phyloP scores from a whole-genome alignment of 1,284 basidiomycete species.

The Thecaphora frezii region DNA sequence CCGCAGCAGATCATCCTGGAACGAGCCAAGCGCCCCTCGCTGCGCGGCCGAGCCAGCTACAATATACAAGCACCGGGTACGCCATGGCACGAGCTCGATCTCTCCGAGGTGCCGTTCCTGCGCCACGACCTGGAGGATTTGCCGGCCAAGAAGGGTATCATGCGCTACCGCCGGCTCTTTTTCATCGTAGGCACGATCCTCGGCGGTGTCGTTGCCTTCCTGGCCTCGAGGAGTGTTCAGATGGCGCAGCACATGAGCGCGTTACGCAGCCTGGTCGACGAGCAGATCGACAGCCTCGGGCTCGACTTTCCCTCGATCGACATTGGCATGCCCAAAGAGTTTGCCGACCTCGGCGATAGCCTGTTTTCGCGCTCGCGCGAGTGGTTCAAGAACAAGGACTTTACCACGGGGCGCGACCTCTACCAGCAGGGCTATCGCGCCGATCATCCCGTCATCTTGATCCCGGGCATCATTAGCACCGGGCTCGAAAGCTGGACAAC shows the following conservation, averaged over 20 bases:
- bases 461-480: slow-evolving; percentile 55
- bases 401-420: slow-evolving; percentile 45
- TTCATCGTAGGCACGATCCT: slow-evolving; percentile 41
- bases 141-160: slow-evolving; percentile 27
- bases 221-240: slow-evolving; percentile 28
- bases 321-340: slow-evolving; percentile 48
- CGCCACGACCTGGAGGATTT: slow-evolving; percentile 18
- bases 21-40: slow-evolving; percentile 21
- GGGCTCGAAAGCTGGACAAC: slow-evolving; percentile 58
- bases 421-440: slow-evolving; percentile 35
- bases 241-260: slow-evolving; percentile 41
- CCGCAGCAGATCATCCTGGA: slow-evolving; percentile 37
- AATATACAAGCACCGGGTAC: slow-evolving; percentile 44
- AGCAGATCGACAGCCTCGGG: slow-evolving; percentile 39
- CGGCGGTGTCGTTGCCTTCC: slow-evolving; percentile 41
- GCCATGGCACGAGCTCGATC: slow-evolving; percentile 52
- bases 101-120: slow-evolving; percentile 45
- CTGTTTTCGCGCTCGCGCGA: slow-evolving; percentile 43
- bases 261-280: slow-evolving; percentile 44
- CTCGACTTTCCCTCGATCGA: slow-evolving; percentile 43
- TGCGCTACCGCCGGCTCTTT: slow-evolving; percentile 46
- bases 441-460: slow-evolving; percentile 54
- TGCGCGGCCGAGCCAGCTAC: slow-evolving; percentile 30
- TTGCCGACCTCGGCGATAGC: slow-evolving; percentile 49
- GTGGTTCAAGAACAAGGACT: slow-evolving; percentile 55